A percentile compares a stretch with the other conserved stretches of the same genome.
Conservation (phyloP, 2,329 filamentous ascomycete genomes). For the Karstenula rhodostoma region DNA sequence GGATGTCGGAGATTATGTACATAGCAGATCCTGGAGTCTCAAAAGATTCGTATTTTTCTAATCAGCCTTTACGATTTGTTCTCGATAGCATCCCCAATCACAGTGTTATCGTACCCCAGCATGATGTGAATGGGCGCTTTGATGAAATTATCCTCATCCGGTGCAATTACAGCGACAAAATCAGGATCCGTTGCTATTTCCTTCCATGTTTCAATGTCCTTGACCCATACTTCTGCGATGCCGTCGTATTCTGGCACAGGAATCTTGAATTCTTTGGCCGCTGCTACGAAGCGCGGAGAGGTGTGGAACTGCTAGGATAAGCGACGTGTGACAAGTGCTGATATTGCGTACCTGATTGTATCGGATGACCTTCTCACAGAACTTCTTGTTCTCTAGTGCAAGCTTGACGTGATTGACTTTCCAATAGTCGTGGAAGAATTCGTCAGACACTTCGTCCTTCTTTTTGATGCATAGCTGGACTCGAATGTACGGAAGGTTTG, state of each 20-base stretch:
- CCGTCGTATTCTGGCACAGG: constrained; percentile 30
- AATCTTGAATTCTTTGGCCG: constrained; percentile 23
- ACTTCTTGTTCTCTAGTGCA: constrained; percentile 31
- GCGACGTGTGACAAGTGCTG: neutral
- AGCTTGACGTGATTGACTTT: constrained; percentile 35
- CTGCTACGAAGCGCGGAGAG: constrained; percentile 20
- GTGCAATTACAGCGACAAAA: constrained; percentile 25
- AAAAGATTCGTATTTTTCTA: neutral
- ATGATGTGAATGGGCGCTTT: constrained; percentile 26
- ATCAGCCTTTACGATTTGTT: constrained; percentile 6
- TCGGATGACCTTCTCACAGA: constrained; percentile 24
- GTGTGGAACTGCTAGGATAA: constrained; percentile 23
- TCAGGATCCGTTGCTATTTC: constrained; percentile 24
- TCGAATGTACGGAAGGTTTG: constrained; percentile 25
- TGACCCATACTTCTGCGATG: constrained; percentile 32
- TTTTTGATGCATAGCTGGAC: constrained; percentile 38
- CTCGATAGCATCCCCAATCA: constrained; percentile 21
- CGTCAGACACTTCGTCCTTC: constrained; percentile 36
- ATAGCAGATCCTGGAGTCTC: neutral
- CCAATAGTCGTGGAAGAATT: constrained; percentile 43
- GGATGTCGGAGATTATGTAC: neutral
- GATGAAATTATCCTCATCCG: constrained; percentile 27
- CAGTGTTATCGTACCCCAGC: constrained; percentile 26
- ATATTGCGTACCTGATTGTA: constrained; percentile 28
- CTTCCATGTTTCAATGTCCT: constrained; percentile 28